Conservation (phyloP, 2,329 filamentous ascomycete genomes). For the Talaromyces sp. region DNA sequence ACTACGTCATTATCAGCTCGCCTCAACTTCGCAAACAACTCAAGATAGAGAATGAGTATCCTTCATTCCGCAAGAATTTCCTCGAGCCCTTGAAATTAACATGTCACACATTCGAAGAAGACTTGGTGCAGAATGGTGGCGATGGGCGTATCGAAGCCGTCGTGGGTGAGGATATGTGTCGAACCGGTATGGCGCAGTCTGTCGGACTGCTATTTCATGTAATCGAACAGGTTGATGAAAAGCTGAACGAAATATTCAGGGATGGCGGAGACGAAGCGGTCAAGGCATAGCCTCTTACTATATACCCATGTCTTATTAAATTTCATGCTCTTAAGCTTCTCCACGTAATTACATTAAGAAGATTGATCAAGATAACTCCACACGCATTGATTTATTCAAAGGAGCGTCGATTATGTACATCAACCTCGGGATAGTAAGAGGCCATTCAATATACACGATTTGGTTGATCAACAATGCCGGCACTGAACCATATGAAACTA, state of each 20-base stretch:
- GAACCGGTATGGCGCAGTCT: slow-evolving; percentile 35
- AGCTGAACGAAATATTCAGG: slow-evolving; percentile 29
- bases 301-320: background rate
- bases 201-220: slow-evolving; percentile 33
- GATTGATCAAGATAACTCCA: too few relatives aligned
- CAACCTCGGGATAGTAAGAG: background rate
- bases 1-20: slow-evolving; percentile 55
- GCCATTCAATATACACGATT: background rate
- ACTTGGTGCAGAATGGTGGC: slow-evolving; percentile 34
- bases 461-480: background rate
- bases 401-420: slow-evolving; percentile 1
- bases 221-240: slow-evolving; percentile 37
- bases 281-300: background rate
- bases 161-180: slow-evolving; percentile 35
- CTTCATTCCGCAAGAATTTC: slow-evolving; percentile 33
- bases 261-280: slow-evolving; percentile 20
- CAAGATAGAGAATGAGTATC: slow-evolving; percentile 40
- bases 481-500: background rate
- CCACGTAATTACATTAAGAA: background rate
- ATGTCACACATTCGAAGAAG: slow-evolving; percentile 32
- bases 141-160: slow-evolving; percentile 34
- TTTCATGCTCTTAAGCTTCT: background rate
- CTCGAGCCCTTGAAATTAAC: slow-evolving; percentile 32
- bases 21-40: slow-evolving; percentile 46
- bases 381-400: background rate